Evolutionary conservation across 164 flowering plant genomes (phyloP), one percentile per base, ranked within the genome.

Genomic region (Vitis rotundifolia): DNA sequence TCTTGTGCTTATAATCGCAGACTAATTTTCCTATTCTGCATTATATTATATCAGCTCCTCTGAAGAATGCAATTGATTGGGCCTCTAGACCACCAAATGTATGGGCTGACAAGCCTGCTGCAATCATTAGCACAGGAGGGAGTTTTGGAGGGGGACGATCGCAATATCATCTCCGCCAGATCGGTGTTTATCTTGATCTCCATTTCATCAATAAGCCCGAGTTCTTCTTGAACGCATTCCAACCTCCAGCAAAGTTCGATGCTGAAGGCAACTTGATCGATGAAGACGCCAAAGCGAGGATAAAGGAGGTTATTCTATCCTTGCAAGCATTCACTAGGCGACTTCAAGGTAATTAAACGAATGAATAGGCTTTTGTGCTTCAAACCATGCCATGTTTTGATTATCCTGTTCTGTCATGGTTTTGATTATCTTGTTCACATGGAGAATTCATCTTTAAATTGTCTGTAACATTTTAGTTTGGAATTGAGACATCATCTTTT

Each of bases 41-140:
- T 19, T 65, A 29, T 18, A 7, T 56, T 5, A 15, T 64, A 18
- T 18, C 53, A 89, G 94, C 80, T 13, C 85, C 85, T 15, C 54
- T 89, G 75, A 93, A 94, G 83, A 94, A 94, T 71, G 96, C 98
- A 2, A 79, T 94, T 28, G 98, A 94, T 68, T 94, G 97, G 97
- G 97, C 94, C 74, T 92, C 98, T 11, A 82, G 96, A 70, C 81
- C 97, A 13, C 92, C 96, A 49, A 94, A 90, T 71, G 87, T 83
- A 14, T 94, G 94, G 97, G 97, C 86, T 6, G 90, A 83, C 19
- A 94, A 94, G 80, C 78, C 93, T 22, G 98, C 97, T 19, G 98
- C 98, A n/a, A 81, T 89, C 5, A 74, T 94, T 31, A 92, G 97
- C 63, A 71, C 89, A 3, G 87, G 87, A 19, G 97, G 90, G 31